A percentile compares a stretch with the other conserved stretches of the same genome.
These are phyloP conservation scores for Solanum appendiculatum DNA, from an alignment of 257 asterid species.

Conservation along the genomic window DNA sequence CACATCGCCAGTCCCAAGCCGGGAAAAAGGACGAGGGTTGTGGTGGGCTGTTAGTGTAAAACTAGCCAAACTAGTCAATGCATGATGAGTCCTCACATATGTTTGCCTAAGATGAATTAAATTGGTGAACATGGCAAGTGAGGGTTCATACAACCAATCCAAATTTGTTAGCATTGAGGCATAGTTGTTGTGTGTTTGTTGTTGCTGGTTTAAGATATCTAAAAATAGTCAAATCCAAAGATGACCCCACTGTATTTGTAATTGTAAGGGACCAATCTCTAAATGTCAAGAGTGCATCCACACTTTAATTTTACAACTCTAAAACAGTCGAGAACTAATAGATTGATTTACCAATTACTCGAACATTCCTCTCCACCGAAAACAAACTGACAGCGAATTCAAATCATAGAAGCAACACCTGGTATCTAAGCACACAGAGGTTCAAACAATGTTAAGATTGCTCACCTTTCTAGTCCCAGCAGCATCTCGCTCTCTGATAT, in stretches of 20 bases:
- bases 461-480: constrained; percentile 85
- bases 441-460: not conserved
- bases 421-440: not conserved
- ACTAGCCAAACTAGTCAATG: not conserved
- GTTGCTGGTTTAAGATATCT: not conserved
- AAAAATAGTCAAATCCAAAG: not conserved
- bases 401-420: not conserved
- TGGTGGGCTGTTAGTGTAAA: not conserved
- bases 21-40: not conserved
- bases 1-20: not conserved
- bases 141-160: not conserved
- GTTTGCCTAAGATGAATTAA: not conserved
- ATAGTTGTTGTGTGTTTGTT: not conserved
- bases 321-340: not conserved
- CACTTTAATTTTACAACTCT: not conserved
- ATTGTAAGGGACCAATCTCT: not conserved
- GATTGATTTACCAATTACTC: not conserved
- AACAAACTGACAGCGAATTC: not conserved
- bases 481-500: constrained; percentile 77
- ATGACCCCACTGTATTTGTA: not conserved
- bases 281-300: not conserved
- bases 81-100: not conserved
- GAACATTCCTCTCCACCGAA: not conserved
- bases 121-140: not conserved
- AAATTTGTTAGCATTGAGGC: not conserved